Evolutionary conservation across 164 flowering plant genomes (phyloP).

Genomic region (Nelumbo lutea): DNA sequence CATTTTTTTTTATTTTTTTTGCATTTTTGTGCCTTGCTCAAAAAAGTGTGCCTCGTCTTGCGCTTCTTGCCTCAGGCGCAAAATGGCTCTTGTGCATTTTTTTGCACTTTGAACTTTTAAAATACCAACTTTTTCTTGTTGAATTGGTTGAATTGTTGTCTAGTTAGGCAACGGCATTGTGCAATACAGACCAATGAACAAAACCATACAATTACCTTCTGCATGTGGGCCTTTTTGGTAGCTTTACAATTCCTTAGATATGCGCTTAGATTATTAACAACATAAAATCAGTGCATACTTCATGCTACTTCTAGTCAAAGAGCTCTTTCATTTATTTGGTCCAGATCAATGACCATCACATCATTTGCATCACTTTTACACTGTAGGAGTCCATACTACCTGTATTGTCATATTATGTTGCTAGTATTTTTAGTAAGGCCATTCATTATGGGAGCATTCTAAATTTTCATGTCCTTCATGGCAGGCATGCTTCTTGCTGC

Average conservation of each 20-base stretch:
- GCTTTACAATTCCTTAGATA: neutral
- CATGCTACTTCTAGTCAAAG: neutral
- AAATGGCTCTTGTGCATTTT: too few species aligned
- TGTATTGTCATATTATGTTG: neutral
- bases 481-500: slow-evolving; percentile 70
- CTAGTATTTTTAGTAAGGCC: neutral
- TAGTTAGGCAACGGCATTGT: too few species aligned
- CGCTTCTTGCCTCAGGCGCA: too few species aligned
- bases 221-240: too few species aligned
- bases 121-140: too few species aligned
- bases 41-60: too few species aligned
- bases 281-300: neutral
- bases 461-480: slow-evolving; percentile 1
- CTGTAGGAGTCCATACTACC: neutral
- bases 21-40: too few species aligned
- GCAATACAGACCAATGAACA: too few species aligned
- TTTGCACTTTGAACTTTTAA: too few species aligned
- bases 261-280: neutral
- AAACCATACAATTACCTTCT: too few species aligned
- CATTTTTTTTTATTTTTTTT: too few species aligned
- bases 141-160: too few species aligned
- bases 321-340: neutral
- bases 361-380: neutral
- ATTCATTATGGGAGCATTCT: neutral
- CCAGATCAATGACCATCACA: neutral